A percentile compares a stretch with the other conserved stretches of the same genome.
Conservation (phyloP, 805 yeast species). For the Wickerhamiella occidentalis region DNA sequence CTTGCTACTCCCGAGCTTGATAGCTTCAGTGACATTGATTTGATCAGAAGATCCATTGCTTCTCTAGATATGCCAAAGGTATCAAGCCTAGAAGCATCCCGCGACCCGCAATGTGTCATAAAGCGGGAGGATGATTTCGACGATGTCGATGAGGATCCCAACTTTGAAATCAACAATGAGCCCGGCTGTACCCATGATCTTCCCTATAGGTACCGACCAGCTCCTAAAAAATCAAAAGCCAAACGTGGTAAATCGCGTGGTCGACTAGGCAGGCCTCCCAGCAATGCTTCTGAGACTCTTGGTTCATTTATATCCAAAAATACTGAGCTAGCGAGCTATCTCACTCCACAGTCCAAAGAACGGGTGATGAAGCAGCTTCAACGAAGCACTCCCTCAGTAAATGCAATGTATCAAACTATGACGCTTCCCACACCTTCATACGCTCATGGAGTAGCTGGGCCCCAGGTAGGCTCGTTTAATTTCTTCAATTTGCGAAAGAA, state of each 20-base stretch:
- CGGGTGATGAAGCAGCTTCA: background rate
- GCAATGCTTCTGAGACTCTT: too few relatives aligned
- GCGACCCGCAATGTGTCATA: background rate
- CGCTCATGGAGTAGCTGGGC: background rate
- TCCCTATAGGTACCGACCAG: background rate
- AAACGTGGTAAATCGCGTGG: too few relatives aligned
- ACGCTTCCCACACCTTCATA: background rate
- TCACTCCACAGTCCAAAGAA: too few relatives aligned
- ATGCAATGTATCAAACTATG: background rate
- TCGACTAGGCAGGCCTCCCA: too few relatives aligned
- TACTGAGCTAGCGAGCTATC: too few relatives aligned
- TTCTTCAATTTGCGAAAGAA: slow-evolving; percentile 1
- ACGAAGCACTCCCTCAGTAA: background rate
- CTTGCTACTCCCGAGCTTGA: background rate
- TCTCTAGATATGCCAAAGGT: background rate
- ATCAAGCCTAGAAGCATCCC: background rate
- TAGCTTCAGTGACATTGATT: background rate
- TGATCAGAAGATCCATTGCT: background rate
- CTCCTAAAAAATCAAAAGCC: too few relatives aligned
- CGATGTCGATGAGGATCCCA: background rate
- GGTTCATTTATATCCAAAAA: too few relatives aligned
- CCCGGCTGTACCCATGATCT: background rate
- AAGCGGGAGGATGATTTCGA: background rate
- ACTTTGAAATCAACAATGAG: background rate
- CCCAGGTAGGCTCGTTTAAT: background rate